Conservation (phyloP, 345 rosid genomes). For the Mercurialis annua region DNA sequence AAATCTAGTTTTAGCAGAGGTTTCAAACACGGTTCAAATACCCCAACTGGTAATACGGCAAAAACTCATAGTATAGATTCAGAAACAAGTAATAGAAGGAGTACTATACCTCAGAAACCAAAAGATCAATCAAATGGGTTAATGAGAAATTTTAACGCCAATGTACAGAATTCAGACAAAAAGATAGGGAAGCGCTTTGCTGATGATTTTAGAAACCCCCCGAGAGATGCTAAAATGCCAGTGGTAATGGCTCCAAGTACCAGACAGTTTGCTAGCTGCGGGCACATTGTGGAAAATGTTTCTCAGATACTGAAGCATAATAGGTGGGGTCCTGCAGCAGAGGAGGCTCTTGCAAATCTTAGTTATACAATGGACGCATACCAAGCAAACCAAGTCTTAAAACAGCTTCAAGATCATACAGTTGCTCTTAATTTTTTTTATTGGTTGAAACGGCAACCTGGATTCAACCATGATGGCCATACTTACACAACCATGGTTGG, state of each 20-base stretch:
- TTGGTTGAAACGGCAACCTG: constrained; percentile 69
- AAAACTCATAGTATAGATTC: constrained; percentile 25
- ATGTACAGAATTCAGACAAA: constrained; percentile 33
- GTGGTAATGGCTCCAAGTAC: constrained; percentile 32
- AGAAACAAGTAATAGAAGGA: constrained; percentile 42
- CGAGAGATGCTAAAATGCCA: constrained; percentile 43
- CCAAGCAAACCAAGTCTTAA: constrained; percentile 91
- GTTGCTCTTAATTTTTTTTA: constrained; percentile 79
- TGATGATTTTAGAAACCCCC: constrained; percentile 35
- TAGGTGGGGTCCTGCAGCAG: constrained; percentile 76
- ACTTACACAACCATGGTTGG: constrained; percentile 97
- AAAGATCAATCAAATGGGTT: constrained; percentile 36
- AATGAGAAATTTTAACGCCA: constrained; percentile 35
- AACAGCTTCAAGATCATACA: constrained; percentile 67
- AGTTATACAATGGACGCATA: constrained; percentile 56
- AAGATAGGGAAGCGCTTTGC: constrained; percentile 28
- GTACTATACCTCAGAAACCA: constrained; percentile 36
- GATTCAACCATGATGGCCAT: constrained; percentile 84
- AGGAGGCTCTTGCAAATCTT: constrained; percentile 60
- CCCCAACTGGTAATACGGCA: constrained; percentile 27
- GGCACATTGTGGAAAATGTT: constrained; percentile 54
- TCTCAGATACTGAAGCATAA: constrained; percentile 43
- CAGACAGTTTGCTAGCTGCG: constrained; percentile 38
- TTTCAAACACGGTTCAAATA: constrained; percentile 43
- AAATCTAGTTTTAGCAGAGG: constrained; percentile 40